Evolutionary conservation across 1,139 yeast genomes (phyloP).

Genomic region (Sugiyamaella sp.): DNA sequence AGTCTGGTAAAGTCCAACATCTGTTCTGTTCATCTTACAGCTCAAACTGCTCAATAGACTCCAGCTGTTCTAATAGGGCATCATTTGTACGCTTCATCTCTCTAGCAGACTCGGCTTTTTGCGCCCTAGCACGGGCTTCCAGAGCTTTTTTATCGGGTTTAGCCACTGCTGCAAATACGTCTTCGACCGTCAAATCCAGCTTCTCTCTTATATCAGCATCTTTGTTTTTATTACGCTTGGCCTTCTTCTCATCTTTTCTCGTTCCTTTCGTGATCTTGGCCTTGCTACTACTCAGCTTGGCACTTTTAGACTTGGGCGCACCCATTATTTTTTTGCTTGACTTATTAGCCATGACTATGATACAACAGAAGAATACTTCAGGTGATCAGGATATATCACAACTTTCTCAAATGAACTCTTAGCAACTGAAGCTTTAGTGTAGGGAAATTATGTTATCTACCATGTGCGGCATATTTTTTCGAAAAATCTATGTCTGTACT

Average conservation of each 20-base stretch:
- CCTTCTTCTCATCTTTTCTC: slow-evolving; percentile 17
- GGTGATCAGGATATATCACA: too few relatives aligned
- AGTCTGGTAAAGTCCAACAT: too few relatives aligned
- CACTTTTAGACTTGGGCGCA: too few relatives aligned
- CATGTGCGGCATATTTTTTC: too few relatives aligned
- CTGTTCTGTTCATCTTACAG: background rate
- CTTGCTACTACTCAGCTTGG: slow-evolving; percentile 12
- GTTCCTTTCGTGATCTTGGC: slow-evolving; percentile 16
- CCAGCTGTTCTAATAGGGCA: slow-evolving; percentile 61
- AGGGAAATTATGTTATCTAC: too few relatives aligned
- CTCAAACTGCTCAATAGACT: slow-evolving; percentile 57
- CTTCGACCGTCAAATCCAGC: slow-evolving; percentile 25
- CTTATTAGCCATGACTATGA: slow-evolving; percentile 7
- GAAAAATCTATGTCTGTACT: background rate
- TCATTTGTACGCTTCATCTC: slow-evolving; percentile 51
- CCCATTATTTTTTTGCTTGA: background rate
- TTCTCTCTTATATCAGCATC: slow-evolving; percentile 24
- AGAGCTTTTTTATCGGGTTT: slow-evolving; percentile 48
- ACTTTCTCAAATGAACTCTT: too few relatives aligned
- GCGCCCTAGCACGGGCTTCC: slow-evolving; percentile 44
- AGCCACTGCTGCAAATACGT: slow-evolving; percentile 41
- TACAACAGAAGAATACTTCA: too few relatives aligned
- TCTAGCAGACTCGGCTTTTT: slow-evolving; percentile 32
- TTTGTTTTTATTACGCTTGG: slow-evolving; percentile 19
- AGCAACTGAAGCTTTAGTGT: too few relatives aligned